These are phyloP conservation scores for Toxoplasma gondii DNA, from an alignment of 169 alveolate species.

Conservation along the genomic window DNA sequence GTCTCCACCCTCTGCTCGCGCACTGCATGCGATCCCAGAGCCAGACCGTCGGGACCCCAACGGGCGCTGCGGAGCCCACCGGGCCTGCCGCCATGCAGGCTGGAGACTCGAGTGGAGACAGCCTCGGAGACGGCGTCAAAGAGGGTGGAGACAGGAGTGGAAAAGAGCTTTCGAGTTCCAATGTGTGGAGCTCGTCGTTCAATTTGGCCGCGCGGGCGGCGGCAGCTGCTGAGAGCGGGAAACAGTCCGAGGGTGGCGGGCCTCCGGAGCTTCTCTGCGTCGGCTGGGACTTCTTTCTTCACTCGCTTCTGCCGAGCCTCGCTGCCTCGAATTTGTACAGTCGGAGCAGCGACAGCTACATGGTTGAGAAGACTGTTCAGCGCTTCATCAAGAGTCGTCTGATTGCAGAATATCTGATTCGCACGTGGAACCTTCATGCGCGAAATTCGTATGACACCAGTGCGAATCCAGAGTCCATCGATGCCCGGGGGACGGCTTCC, in stretches of 20 bases:
- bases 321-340: not conserved
- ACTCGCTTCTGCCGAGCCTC: slow-evolving; percentile 10
- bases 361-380: slow-evolving; percentile 18
- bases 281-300: slow-evolving; percentile 7
- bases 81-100: not conserved
- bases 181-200: not conserved
- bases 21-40: not conserved
- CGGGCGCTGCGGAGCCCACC: not conserved
- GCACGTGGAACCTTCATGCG: not conserved
- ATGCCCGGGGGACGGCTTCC: not conserved
- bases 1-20: not conserved
- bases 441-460: not conserved
- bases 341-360: slow-evolving; percentile 45
- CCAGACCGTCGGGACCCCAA: not conserved
- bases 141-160: not conserved
- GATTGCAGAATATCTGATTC: not conserved
- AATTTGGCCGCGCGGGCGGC: not conserved
- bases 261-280: slow-evolving; percentile 41
- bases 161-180: not conserved
- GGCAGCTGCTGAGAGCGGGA: not conserved
- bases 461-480: not conserved
- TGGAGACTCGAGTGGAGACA: not conserved
- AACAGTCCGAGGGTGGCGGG: not conserved
- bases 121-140: not conserved
- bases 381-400: not conserved